These are phyloP conservation scores for Pseudisothecium myosuroides DNA, from an alignment of 225 moss, liverwort and hornwort genomes.

Conservation along the genomic window DNA sequence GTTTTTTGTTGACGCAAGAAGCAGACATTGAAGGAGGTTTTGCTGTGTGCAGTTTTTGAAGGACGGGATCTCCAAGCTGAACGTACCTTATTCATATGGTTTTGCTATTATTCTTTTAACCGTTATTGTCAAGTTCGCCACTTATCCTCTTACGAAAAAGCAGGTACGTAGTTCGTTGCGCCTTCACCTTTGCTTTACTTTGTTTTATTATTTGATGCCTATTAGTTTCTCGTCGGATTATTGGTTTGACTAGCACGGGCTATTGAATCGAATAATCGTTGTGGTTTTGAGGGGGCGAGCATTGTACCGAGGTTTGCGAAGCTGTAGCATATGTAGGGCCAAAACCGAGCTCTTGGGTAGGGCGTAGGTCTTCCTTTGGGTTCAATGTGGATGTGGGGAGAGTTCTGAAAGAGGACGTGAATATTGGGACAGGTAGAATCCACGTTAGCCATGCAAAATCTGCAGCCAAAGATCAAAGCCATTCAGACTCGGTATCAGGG, in stretches of 20 bases:
- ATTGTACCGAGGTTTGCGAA: background rate
- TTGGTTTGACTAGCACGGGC: background rate
- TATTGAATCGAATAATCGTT: background rate
- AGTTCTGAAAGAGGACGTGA: background rate
- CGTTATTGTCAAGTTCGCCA: conserved; percentile 79
- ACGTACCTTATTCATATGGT: conserved; percentile 88
- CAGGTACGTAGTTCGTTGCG: conserved; percentile 30
- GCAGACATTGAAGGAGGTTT: background rate
- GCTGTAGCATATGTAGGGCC: background rate
- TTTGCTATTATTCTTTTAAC: conserved; percentile 97
- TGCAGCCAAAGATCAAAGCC: conserved; percentile 90
- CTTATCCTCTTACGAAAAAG: conserved; percentile 85
- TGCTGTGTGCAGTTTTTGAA: conserved; percentile 65
- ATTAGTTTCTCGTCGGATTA: background rate
- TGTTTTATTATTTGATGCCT: background rate
- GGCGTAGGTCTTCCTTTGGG: background rate
- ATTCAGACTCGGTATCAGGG: conserved; percentile 83
- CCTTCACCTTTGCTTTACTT: background rate
- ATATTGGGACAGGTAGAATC: conserved; percentile 63
- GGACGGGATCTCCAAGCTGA: conserved; percentile 57
- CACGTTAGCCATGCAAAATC: conserved; percentile 91
- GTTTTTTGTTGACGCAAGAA: background rate
- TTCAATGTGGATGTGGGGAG: background rate
- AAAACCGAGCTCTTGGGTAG: background rate
- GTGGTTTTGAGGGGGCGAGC: background rate